These are phyloP conservation scores for Kluyveromyces wickerhamii DNA, from an alignment of 805 yeast genomes.

Conservation along the genomic window DNA sequence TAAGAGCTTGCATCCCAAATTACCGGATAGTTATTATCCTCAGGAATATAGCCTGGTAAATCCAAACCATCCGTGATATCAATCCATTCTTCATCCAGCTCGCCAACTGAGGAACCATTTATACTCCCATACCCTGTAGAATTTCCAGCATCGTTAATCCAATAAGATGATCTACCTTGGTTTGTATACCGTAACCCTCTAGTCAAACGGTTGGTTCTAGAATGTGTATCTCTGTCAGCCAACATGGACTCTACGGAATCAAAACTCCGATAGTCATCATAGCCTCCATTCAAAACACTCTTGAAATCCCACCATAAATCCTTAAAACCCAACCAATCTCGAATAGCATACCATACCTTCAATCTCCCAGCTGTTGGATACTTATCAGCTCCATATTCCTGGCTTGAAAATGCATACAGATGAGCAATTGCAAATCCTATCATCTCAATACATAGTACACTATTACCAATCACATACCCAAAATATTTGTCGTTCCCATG, in stretches of 20 bases:
- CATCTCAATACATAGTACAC: conserved; percentile 74
- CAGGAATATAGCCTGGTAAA: conserved; percentile 18
- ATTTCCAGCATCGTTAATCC: conserved; percentile 42
- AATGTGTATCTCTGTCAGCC: conserved; percentile 58
- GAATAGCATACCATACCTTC: conserved; percentile 51
- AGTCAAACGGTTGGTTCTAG: conserved; percentile 60
- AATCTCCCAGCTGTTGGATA: conserved; percentile 68
- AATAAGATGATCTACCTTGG: conserved; percentile 74
- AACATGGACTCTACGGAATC: conserved; percentile 69
- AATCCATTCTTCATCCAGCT: conserved; percentile 16
- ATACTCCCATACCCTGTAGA: conserved; percentile 7
- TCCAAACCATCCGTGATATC: conserved; percentile 13
- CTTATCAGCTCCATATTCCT: conserved; percentile 52
- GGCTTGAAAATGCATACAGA: conserved; percentile 73
- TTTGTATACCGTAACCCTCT: conserved; percentile 77
- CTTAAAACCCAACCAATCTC: conserved; percentile 68
- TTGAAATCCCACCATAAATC: conserved; percentile 77
- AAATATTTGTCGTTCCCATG: conserved; percentile 28
- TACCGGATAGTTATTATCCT: conserved; percentile 30
- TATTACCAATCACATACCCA: conserved; percentile 66
- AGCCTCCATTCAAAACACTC: conserved; percentile 56
- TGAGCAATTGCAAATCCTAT: conserved; percentile 84
- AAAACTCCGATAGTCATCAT: conserved; percentile 73
- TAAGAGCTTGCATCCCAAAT: conserved; percentile 24
- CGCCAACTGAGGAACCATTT: neutral